phyloP scores from a whole-genome alignment of 257 asterid species.

The Paulownia fortunei region DNA sequence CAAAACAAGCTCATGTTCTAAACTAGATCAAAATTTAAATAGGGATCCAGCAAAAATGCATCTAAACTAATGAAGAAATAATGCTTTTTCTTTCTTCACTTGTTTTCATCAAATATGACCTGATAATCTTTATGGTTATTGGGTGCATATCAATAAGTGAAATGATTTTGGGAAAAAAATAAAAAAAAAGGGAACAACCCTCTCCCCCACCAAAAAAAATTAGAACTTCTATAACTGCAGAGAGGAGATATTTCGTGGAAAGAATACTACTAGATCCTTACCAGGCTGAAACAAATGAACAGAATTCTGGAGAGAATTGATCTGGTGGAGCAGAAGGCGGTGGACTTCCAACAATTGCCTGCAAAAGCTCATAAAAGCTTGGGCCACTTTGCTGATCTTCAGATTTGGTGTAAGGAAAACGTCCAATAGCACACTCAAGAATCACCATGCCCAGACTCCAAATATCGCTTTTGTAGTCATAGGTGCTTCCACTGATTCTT shows the following conservation, averaged over 20 bases:
- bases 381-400: slow-evolving; percentile 92
- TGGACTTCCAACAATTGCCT: slow-evolving; percentile 90
- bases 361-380: slow-evolving; percentile 93
- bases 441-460: slow-evolving; percentile 83
- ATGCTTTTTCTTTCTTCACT: neutral
- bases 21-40: slow-evolving; percentile 1
- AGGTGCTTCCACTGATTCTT: slow-evolving; percentile 91
- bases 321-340: slow-evolving; percentile 95
- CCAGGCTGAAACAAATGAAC: slow-evolving; percentile 79
- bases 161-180: neutral
- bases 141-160: neutral
- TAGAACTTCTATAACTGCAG: neutral
- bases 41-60: neutral
- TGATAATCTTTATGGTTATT: neutral
- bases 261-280: slow-evolving; percentile 39
- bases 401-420: slow-evolving; percentile 90
- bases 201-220: neutral
- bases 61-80: neutral
- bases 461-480: slow-evolving; percentile 67
- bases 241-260: slow-evolving; percentile 8
- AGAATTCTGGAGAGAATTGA: slow-evolving; percentile 64
- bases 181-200: neutral
- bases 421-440: slow-evolving; percentile 98
- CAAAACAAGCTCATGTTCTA: neutral
- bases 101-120: slow-evolving; percentile 3